Evolutionary conservation across 805 yeast genomes (phyloP), one percentile per base, ranked within the genome.

Genomic region (Saturnispora bothae): DNA sequence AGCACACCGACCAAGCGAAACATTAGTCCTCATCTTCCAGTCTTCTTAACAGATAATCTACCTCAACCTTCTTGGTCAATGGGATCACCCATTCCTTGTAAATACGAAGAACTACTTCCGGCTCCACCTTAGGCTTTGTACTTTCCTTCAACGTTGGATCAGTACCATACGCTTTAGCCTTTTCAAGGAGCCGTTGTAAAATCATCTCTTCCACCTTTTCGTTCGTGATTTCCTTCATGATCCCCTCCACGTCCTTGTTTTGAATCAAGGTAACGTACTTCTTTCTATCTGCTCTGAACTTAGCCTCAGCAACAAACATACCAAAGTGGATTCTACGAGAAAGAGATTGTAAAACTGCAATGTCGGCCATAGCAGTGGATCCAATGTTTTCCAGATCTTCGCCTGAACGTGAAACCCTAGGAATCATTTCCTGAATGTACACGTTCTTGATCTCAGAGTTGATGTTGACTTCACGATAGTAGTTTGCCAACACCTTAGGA

Each of bases 271-370:
- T 61, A 2, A 73, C 73, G 63, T 78, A 85, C 36, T 57, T 58
- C 35, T 72, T 83, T 26, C 65, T 68, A 43, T 88, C 92, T 20
- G 66, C 63, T 50, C 69, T 77, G 59, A 76, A 92, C 60, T 92
- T 92, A 32, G 95, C 82, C 57, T 92, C 98, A 4, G 98, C 98
- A 8, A 92, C 98, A 66, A 89, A 92, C 60, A 83, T 83, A 35
- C 98, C 98, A 61, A 89, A 92, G 61, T 92, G 98, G 48, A 92
- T 84, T 55, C 98, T 71, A 51, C 98, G 69, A 7, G 95, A 82
- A 32, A 92, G 62, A 4, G 95, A 79, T 59, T 92, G 96, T 47
- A 92, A 67, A 47, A 82, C 75, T 48, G 83, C 94, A 41, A 89
- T 82, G 55, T 92, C 98, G 45, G 84, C 68, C 28, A 76, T 64